Base-by-base conservation (phyloP, 176 grass and related monocot genomes). In the Tillandsia fasciculata region DNA sequence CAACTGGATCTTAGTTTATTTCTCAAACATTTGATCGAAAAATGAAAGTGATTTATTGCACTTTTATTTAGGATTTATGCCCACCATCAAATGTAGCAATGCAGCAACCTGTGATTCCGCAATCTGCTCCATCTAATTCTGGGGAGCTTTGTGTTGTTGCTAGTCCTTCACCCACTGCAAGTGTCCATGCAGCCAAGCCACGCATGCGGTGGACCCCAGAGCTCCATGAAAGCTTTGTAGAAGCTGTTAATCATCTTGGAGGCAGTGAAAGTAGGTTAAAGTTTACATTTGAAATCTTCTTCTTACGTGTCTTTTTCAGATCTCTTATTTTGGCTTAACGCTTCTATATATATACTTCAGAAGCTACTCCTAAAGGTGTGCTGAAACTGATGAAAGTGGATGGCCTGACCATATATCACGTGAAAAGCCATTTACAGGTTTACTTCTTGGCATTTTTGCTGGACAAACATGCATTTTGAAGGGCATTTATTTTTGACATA, bases 341-440 rank as follows among this genome's bases (percentile, higher is more conserved):
- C 54, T 78, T 22, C 53, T 48, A 11, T 75, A 68, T 69, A 27
- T 65, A 3, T 64, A 58, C 51, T 76, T 75, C 86, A 97, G 93
- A 92, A 81, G 93, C 89, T 74, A 97, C 93, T 68, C 93, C 93
- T 67, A 97, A 97, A 73, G 86, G 84, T 5, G 84, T 97, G 65
- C 79, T 87, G 42, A 97, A 92, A 78, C 79, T 82, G 69, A 97
- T 97, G 93, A 92, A 90, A 81, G 84, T 97, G 74, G 86, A 90
- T 69, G 74, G 82, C n/a, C 83, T 97, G 69, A 97, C 93, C 12
- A 92, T 92, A 90, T 90, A 87, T 87, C 93, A 97, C 77, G 86
- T 97, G 53, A 97, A 97, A 86, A 97, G 93, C 69, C 93, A 97
- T 70, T 71, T 97, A 12, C 93, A 97, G 93, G 93, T 97, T 66